Evolutionary conservation across 495 filamentous ascomycete species (phyloP).

Genomic region (Trichoderma reesei): DNA sequence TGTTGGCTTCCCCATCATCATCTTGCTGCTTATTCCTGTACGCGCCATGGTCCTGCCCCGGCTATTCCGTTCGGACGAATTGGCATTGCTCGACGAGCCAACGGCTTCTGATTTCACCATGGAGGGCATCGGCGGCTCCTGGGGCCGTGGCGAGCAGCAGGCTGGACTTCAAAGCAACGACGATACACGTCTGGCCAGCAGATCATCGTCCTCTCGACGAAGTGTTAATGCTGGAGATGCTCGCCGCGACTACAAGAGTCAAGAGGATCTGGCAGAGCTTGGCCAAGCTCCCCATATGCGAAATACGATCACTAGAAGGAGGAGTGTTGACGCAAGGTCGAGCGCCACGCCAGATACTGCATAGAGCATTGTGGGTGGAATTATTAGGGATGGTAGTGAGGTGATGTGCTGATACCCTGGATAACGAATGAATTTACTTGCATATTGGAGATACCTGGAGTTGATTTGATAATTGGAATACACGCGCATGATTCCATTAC

Average conservation of each 20-base stretch:
- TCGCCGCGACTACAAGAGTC: neutral
- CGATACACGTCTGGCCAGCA: neutral
- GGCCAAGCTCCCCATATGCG: neutral
- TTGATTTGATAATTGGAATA: neutral
- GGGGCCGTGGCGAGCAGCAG: constrained; percentile 27
- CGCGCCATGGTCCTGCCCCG: constrained; percentile 63
- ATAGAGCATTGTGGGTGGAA: too few species aligned
- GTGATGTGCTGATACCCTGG: neutral
- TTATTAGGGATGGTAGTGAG: neutral
- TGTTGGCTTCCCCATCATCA: constrained; percentile 86
- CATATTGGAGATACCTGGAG: neutral
- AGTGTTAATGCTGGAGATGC: neutral
- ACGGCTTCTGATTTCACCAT: constrained; percentile 80
- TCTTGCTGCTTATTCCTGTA: constrained; percentile 69
- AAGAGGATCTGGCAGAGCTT: constrained; percentile 9
- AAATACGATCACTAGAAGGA: constrained; percentile 6
- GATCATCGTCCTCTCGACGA: neutral
- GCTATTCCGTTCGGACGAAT: constrained; percentile 58
- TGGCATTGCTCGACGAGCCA: constrained; percentile 62
- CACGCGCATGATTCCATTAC: too few species aligned
- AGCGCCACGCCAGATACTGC: neutral
- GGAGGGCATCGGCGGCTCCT: constrained; percentile 69
- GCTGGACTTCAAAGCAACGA: neutral
- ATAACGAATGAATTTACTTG: neutral
- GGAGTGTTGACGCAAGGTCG: neutral